Base-by-base conservation (phyloP, 768 basidiomycete species). In the Mycena vitilis region DNA sequence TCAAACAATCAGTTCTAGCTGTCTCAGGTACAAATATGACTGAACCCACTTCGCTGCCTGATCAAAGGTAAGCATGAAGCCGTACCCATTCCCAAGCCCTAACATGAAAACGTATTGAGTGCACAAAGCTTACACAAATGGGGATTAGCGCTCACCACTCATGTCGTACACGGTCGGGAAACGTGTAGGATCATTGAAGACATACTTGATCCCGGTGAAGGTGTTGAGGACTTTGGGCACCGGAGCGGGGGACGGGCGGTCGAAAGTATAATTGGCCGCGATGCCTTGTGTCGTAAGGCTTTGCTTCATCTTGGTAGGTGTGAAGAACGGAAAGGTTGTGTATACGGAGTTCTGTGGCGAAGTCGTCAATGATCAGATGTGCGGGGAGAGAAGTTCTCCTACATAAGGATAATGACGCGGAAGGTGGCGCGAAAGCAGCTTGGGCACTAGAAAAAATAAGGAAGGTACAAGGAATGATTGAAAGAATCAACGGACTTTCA, bases 311-410 rank as follows among this genome's bases (percentile, higher is more conserved):
- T 79, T 76, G 22, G 71, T 66, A 18, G 91, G 91, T 0, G 86
- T 86, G 78, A 89, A 80, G 83, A 92, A 89, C 13, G 92, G 91
- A 83, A 91, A 93, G 69, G 86, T 81, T 1, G 82, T 86, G 73
- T 91, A 90, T 18, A 82, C 77, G 15, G 85, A 88, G 78, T 78
- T 83, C 87, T 72, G 8, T 30, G 49, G 22, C 11, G 11, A 23
- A 23, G 5, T 6, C 37, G 20, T 9, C 40, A 8, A 86, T 53
- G 76, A 48, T 34, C 15, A n/a, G 7, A 36, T 18, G 12, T 4
- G 40, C 7, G 40, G 15, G 40, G 40, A 40, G 40, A 40, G 40
- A 30, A 15, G 40, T 40, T 11, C 15, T 10, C 77, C 18, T 66
- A 80, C 81, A 68, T 70, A 80, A 20, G 81, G 79, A 71, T 81